Base-by-base conservation (phyloP, 345 rosid species). In the Sonneratia alba region DNA sequence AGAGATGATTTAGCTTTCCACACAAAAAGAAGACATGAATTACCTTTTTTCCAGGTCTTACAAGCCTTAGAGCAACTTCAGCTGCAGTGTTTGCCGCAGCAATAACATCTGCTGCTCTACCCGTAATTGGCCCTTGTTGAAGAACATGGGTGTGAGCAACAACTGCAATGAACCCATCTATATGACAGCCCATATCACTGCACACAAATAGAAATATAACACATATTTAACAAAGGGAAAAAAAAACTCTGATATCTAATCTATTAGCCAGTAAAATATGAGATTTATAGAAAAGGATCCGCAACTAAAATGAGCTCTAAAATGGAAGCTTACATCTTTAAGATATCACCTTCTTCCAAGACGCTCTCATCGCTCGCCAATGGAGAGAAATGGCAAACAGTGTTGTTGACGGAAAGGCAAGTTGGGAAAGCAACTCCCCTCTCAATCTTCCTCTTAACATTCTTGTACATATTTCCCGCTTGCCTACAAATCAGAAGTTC, bases 101-200 rank as follows among this genome's bases (percentile, higher is more conserved):
- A 79, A 96, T 82, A 76, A 89, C 98, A 83, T 96, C 97, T 79
- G 97, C 97, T 72, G 88, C 83, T 76, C 88, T 88, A 43, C 96
- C 96, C 1, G 61, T 87, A 45, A 92, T 68, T 1, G 92, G 85
- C 1, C 96, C 97, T 36, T 78, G 86, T 77, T 88, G 97, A 74
- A 96, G 76, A 74, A 85, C 95, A 87, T 89, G 95, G 1, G 97
- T 96, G 66, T 91, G 98, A 3, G 82, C 99, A 75, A 92, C 97
- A 24, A 92, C 87, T 34, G 98, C 98, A 78, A 96, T 92, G 74
- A 96, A 91, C 22, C 99, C 99, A 82, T 92, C 96, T 69, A 96
- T 92, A 73, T 96, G 99, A 67, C 97, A 92, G n/a, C 99, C 99
- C 96, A 96, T 76, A 71, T 96, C 98, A 76, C 98, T 92, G 82